Evolutionary conservation across 2,329 filamentous ascomycete genomes (phyloP).

Genomic region (Fusarium scirpi): DNA sequence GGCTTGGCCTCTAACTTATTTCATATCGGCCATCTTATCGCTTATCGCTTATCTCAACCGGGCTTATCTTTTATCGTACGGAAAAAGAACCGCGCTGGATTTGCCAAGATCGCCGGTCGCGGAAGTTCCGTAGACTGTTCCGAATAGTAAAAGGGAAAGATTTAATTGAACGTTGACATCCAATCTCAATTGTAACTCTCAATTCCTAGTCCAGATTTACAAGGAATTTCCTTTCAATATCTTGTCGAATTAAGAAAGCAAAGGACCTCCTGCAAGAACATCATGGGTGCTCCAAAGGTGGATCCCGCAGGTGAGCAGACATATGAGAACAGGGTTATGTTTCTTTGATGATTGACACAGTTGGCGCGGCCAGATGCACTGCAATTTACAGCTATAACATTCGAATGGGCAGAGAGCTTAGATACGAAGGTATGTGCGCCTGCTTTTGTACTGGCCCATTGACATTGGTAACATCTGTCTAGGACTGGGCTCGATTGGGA

Average conservation of each 20-base stretch:
- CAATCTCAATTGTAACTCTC: neutral
- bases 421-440: neutral
- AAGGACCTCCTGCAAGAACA: neutral
- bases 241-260: neutral
- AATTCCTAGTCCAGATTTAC: no score
- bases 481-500: conserved; percentile 8
- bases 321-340: fast-evolving
- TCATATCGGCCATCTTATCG: no score
- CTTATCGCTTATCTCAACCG: no score
- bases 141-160: neutral
- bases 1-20: no score
- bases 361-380: neutral
- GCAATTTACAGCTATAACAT: neutral
- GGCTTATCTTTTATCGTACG: no score
- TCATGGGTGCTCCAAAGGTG: neutral
- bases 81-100: neutral
- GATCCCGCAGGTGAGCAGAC: conserved; percentile 1
- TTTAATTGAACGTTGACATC: neutral
- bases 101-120: neutral
- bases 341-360: neutral
- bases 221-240: neutral
- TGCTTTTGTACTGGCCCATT: no score
- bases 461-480: fast-evolving
- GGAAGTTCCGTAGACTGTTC: neutral
- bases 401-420: conserved; percentile 8